These are phyloP conservation scores for Juncus inflexus DNA, from an alignment of 176 grass and related monocot species.

Conservation along the genomic window DNA sequence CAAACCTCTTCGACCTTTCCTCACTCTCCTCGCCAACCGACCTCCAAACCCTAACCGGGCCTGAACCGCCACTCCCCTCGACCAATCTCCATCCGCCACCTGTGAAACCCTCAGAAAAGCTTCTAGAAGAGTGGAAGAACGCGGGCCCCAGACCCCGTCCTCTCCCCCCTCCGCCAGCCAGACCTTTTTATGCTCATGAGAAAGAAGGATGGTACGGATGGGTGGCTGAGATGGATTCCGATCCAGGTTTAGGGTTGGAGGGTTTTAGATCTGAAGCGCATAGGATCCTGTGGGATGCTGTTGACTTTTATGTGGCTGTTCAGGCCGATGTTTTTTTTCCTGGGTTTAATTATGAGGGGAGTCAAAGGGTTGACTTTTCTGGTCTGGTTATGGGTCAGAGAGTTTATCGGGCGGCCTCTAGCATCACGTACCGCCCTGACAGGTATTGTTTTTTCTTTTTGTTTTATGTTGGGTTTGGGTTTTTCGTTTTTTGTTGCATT, in stretches of 20 bases:
- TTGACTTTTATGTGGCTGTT: slow-evolving; percentile 92
- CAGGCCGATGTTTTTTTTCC: slow-evolving; percentile 97
- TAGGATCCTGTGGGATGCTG: slow-evolving; percentile 83
- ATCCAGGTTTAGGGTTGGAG: slow-evolving; percentile 51
- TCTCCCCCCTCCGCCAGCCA: slow-evolving; percentile 80
- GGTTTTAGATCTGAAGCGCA: slow-evolving; percentile 75
- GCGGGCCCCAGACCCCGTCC: slow-evolving; percentile 81
- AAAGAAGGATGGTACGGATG: slow-evolving; percentile 99
- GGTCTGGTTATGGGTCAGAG: slow-evolving; percentile 95
- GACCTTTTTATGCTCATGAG: slow-evolving; percentile 90
- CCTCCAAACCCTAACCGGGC: slow-evolving; percentile 60
- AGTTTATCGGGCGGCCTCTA: slow-evolving; percentile 59
- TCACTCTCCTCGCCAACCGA: slow-evolving; percentile 70
- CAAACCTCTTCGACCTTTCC: slow-evolving; percentile 78
- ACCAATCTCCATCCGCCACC: slow-evolving; percentile 51
- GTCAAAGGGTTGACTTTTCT: slow-evolving; percentile 70
- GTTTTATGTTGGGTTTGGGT: neutral
- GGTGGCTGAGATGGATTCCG: slow-evolving; percentile 73
- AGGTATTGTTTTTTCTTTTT: slow-evolving; percentile 42
- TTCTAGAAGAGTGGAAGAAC: slow-evolving; percentile 85
- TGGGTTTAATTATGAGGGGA: slow-evolving; percentile 65
- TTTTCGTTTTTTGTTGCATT: slow-evolving; percentile 7
- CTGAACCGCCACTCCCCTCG: slow-evolving; percentile 65
- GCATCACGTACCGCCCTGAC: slow-evolving; percentile 83
- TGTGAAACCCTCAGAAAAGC: slow-evolving; percentile 58